Evolutionary conservation across 352 stramenopile genomes (phyloP).

Genomic region (Phytopythium montanum): DNA sequence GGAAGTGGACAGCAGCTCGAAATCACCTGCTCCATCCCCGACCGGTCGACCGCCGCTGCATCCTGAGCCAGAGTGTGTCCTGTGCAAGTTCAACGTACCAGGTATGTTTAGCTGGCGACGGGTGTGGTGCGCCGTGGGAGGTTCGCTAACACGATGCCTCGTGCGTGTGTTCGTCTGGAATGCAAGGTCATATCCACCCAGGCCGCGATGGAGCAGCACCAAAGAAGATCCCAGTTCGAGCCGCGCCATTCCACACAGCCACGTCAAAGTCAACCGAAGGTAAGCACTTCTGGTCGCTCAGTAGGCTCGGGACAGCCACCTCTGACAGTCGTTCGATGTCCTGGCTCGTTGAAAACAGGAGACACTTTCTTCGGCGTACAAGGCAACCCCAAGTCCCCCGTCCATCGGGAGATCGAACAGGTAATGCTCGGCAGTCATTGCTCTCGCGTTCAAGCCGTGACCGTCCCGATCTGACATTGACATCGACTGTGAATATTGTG

Average conservation of each 20-base stretch:
- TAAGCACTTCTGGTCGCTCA: slow-evolving; percentile 4
- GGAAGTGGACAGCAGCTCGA: slow-evolving; percentile 15
- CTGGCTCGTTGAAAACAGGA: slow-evolving; percentile 13
- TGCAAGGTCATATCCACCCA: slow-evolving; percentile 65
- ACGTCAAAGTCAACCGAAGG: slow-evolving; percentile 19
- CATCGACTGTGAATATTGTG: no score
- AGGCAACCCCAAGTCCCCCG: slow-evolving; percentile 53
- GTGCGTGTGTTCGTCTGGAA: background rate
- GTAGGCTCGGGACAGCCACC: background rate
- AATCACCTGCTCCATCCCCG: slow-evolving; percentile 5
- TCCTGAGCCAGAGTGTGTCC: slow-evolving; percentile 35
- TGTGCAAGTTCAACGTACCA: slow-evolving; percentile 81
- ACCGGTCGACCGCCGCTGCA: slow-evolving; percentile 2
- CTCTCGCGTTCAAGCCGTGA: no score
- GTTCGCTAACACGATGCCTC: background rate
- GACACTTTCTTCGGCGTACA: slow-evolving; percentile 42
- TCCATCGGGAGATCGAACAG: slow-evolving; percentile 51
- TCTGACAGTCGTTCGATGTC: no score
- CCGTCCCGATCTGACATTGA: no score
- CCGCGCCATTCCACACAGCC: slow-evolving; percentile 19
- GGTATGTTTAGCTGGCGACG: slow-evolving; percentile 19
- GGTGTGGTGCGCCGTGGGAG: background rate
- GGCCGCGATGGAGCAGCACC: slow-evolving; percentile 21
- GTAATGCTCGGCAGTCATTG: no score
- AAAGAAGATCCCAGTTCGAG: slow-evolving; percentile 11